Evolutionary conservation across 805 yeast species (phyloP), one percentile per base, ranked within the genome.

Genomic region (Pichia deserticola): DNA sequence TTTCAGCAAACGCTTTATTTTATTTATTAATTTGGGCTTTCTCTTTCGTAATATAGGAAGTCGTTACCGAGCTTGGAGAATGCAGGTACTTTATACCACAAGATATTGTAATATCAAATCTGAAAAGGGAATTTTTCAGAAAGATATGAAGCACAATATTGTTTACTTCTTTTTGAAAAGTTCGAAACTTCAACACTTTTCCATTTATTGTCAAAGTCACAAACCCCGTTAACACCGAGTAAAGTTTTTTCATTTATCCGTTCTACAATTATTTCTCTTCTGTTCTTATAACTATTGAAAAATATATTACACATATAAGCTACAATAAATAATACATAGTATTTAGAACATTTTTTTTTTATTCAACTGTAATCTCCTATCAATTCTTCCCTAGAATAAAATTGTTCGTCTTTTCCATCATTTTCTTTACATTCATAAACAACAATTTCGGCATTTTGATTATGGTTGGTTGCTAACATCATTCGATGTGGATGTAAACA

Each of bases 401-500:
- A 57, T 9, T 56, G 60, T 4, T 56, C 59, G 3, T 47, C 55
- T 8, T 45, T 38, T 11, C 53, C 57, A 10, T 52, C 49, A 4
- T 46, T 48, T 35, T 72, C 76, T n/a, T 65, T 60, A 56, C 84
- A 79, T 43, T 72, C 72, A 59, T 82, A 84, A 30, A 89, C 69
- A 55, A 78, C 77, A 40, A 89, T 81, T 55, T 76, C 78, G 1
- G 89, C 74, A 61, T 85, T 93, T 60, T 88, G 95, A 47, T 82
- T 76, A 62, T 86, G 86, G 57, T 84, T 84, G 1, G 89, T 86
- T 1, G 97, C 97, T 62, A 93, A 61, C 78, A 88, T 79, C 96
- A 93, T 88, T 54, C 92, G 73, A 63, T 93, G 99, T 2, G 99
- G 99, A 64, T 93, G 99, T 60, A 93, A 79, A 0, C 84, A 73